Evolutionary conservation across 2,329 filamentous ascomycete species (phyloP), one percentile per base, ranked within the genome.

Genomic region (Cercospora janseana): DNA sequence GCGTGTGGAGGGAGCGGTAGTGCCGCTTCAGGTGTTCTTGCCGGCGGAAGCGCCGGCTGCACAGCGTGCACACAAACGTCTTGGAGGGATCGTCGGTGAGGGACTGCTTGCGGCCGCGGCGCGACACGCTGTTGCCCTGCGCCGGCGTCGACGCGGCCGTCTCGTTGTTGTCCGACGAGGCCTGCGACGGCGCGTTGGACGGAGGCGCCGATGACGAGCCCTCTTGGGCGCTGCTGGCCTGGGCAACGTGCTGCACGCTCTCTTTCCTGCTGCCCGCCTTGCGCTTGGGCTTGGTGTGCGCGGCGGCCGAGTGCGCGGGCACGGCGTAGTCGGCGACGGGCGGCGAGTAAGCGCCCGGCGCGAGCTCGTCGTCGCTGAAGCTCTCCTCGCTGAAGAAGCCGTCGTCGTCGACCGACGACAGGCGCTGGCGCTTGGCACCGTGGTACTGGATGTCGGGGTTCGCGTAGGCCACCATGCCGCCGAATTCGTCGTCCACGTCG

Each of bases 1-100:
- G 86, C 1, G 93, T 98, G 79, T 98, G 93, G 40, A 98, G 88
- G 51, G 93, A 97, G 62, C 93, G 86, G 79, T 95, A 95, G 78
- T 98, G 93, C 57, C 93, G 88, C 83, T 98, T 98, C 54, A 98
- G 82, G 68, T 98, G 93, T 72, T 98, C 93, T 74, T 98, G 93
- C 56, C 93, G 88, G 56, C 93, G 87, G 86, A 98, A 98, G 55
- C 93, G 88, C 59, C 93, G 90, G 65, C 89, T 92, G 84, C 93
- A 98, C 16, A 96, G 81, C 49, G 91, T 90, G 75, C 93, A 98
- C 54, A 95, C 88, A 58, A 97, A 98, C 0, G 91, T 96, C 84
- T 98, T 98, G 65, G 89, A 94, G 1, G 93, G 93, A 65, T 98
- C 93, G 66, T 97, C 93, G 4, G 93, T 97, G 63, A 97, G 74